A percentile compares a stretch with the other conserved stretches of the same genome.
phyloP scores from a whole-genome alignment of 306 rosid species.

The Fagus sylvatica region DNA sequence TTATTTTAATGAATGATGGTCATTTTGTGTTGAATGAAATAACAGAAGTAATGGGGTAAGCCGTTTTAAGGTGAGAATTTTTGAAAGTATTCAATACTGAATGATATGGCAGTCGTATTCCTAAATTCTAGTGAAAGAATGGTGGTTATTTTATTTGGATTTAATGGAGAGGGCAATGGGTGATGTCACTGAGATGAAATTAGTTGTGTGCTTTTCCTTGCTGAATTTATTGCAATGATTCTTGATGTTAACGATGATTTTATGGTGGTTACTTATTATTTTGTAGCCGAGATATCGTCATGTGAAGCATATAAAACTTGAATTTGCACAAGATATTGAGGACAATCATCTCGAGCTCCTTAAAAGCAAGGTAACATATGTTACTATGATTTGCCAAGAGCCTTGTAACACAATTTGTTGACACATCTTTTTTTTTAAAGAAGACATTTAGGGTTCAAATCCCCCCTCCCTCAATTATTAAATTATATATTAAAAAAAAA shows the following conservation, averaged over 20 bases:
- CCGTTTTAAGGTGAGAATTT: neutral
- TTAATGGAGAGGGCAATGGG: neutral
- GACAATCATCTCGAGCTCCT: conserved; percentile 65
- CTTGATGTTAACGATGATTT: conserved; percentile 19
- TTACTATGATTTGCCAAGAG: neutral
- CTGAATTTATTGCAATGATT: neutral
- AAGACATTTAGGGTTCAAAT: no score
- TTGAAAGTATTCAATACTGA: neutral
- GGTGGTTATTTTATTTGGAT: neutral
- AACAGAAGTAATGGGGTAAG: neutral
- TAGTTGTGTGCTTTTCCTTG: conserved; percentile 1
- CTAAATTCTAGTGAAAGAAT: neutral
- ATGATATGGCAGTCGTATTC: neutral
- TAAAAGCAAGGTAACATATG: conserved; percentile 53
- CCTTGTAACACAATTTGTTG: no score
- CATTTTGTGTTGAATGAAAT: neutral
- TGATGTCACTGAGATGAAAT: neutral
- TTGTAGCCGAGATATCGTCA: conserved; percentile 61
- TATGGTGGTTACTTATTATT: conserved; percentile 21
- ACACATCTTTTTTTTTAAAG: no score
- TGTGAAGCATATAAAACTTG: conserved; percentile 66
- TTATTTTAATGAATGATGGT: neutral
- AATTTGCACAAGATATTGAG: conserved; percentile 75
- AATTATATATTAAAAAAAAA: no score
- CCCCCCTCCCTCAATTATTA: no score